These are phyloP conservation scores for Wickerhamomyces chaumierensis DNA, from an alignment of 805 yeast species.

Conservation along the genomic window DNA sequence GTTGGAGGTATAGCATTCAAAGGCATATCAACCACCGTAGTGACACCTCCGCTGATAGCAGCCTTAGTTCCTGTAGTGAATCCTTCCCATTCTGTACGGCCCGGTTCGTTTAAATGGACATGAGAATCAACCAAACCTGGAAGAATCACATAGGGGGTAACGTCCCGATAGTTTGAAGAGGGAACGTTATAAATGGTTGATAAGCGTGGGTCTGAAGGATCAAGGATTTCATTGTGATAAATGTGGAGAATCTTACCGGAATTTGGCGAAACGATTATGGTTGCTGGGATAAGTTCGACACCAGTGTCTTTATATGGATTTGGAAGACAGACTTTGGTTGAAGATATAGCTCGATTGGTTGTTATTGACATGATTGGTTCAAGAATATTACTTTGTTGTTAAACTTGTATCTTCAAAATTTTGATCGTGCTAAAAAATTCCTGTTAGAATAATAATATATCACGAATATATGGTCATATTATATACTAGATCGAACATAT, in stretches of 20 bases:
- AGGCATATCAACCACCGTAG: conserved; percentile 95
- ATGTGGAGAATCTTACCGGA: conserved; percentile 52
- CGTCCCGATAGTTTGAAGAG: conserved; percentile 34
- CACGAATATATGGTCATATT: too few relatives aligned
- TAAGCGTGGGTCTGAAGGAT: conserved; percentile 25
- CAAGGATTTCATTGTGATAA: conserved; percentile 23
- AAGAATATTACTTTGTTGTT: too few relatives aligned
- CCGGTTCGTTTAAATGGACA: conserved; percentile 93
- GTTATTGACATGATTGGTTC: too few relatives aligned
- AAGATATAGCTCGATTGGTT: conserved; percentile 45
- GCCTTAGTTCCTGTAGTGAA: conserved; percentile 93
- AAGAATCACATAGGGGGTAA: conserved; percentile 54
- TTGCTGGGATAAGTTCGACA: conserved; percentile 43
- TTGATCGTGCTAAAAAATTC: too few relatives aligned
- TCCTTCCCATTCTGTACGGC: conserved; percentile 98
- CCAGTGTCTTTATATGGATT: conserved; percentile 22
- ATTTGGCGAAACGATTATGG: conserved; percentile 46
- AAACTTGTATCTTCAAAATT: too few relatives aligned
- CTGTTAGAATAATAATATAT: too few relatives aligned
- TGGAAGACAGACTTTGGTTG: conserved; percentile 40
- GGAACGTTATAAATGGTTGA: conserved; percentile 31
- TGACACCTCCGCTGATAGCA: conserved; percentile 93
- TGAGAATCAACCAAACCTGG: conserved; percentile 94
- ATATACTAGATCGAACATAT: too few relatives aligned
- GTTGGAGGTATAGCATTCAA: conserved; percentile 94